Evolutionary conservation across 1,139 yeast species (phyloP).

Genomic region (Suhomyces maxii): DNA sequence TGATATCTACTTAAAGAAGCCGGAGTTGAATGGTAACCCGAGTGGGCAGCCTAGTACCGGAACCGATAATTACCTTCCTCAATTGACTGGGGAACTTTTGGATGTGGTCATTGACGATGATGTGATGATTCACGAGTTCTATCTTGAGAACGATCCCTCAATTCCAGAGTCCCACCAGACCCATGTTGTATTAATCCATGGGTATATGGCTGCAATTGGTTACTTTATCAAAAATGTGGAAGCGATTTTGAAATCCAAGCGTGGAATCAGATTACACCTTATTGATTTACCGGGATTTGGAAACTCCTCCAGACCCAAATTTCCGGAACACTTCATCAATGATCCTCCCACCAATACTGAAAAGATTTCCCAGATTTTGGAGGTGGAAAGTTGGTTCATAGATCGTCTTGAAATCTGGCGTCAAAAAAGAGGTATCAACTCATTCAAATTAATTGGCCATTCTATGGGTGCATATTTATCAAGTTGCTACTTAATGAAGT

Average conservation of each 20-base stretch:
- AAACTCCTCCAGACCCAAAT: slow-evolving; percentile 42
- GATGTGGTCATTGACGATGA: slow-evolving; percentile 35
- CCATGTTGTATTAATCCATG: slow-evolving; percentile 42
- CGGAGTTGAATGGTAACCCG: background rate
- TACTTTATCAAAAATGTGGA: slow-evolving; percentile 44
- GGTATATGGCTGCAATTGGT: slow-evolving; percentile 51
- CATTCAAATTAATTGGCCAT: slow-evolving; percentile 39
- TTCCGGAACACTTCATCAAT: slow-evolving; percentile 32
- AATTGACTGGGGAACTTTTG: slow-evolving; percentile 24
- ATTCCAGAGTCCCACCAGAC: slow-evolving; percentile 14
- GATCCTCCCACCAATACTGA: slow-evolving; percentile 23
- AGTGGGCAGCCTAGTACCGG: background rate
- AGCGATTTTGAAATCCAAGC: slow-evolving; percentile 30
- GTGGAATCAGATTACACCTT: slow-evolving; percentile 33
- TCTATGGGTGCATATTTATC: slow-evolving; percentile 49
- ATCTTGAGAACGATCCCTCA: slow-evolving; percentile 27
- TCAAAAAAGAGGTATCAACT: slow-evolving; percentile 20
- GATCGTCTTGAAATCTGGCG: slow-evolving; percentile 45
- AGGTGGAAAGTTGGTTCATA: slow-evolving; percentile 45
- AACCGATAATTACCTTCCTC: background rate
- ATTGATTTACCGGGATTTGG: slow-evolving; percentile 50
- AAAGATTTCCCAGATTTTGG: slow-evolving; percentile 34
- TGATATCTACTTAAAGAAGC: slow-evolving; percentile 25
- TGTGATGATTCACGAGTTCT: slow-evolving; percentile 39
- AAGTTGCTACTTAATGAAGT: slow-evolving; percentile 44